These are phyloP conservation scores for Caryocar brasiliense DNA, from an alignment of 441 rosid genomes.

Conservation along the genomic window DNA sequence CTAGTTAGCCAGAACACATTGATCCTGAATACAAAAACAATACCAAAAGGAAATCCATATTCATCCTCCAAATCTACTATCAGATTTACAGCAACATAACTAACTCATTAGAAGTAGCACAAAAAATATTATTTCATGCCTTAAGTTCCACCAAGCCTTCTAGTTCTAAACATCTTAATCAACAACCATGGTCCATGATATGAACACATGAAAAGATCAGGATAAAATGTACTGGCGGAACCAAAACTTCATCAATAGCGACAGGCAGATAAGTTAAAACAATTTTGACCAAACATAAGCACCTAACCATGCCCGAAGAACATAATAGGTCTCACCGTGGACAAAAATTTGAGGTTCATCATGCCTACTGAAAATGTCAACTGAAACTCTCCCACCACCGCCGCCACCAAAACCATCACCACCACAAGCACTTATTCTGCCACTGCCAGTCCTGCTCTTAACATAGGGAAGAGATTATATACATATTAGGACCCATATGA, in stretches of 20 bases:
- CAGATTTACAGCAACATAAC: neutral
- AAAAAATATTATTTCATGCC: neutral
- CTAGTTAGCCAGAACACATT: no score
- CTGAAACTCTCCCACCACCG: constrained; percentile 95
- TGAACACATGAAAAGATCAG: neutral
- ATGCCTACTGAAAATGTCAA: constrained; percentile 91
- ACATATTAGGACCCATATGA: constrained; percentile 11
- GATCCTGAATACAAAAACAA: no score
- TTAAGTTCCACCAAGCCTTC: neutral
- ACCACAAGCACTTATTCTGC: constrained; percentile 88
- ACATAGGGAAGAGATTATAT: constrained; percentile 24
- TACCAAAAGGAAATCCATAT: no score
- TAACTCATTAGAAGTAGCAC: neutral
- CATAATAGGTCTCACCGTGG: constrained; percentile 54
- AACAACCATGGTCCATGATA: neutral
- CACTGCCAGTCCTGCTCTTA: constrained; percentile 87
- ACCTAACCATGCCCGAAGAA: neutral
- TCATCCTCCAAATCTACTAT: neutral
- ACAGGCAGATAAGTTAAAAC: neutral
- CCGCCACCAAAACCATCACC: constrained; percentile 95
- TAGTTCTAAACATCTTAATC: neutral
- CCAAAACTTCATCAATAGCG: neutral
- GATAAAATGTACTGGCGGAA: neutral
- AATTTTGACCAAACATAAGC: neutral
- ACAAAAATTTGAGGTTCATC: constrained; percentile 81